Evolutionary conservation across 2,329 filamentous ascomycete genomes (phyloP).

Genomic region (Cytospora schulzeri): DNA sequence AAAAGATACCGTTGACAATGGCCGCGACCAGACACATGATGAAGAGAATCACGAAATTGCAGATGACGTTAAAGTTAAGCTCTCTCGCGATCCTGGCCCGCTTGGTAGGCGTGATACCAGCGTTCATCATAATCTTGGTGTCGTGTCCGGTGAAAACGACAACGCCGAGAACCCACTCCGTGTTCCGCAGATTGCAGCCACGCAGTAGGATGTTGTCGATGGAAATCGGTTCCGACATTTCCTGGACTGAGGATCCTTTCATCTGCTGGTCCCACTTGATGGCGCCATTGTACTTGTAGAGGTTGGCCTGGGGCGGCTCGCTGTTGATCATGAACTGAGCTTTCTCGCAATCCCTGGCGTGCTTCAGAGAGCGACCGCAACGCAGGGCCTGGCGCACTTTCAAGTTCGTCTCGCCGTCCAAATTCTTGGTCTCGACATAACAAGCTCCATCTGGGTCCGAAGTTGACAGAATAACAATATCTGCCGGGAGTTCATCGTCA

Average conservation of each 20-base stretch:
- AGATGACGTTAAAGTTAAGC: slow-evolving; percentile 95
- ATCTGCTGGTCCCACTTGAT: slow-evolving; percentile 82
- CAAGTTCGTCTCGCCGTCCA: slow-evolving; percentile 96
- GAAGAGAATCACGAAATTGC: slow-evolving; percentile 91
- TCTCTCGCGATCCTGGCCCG: slow-evolving; percentile 87
- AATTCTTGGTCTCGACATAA: slow-evolving; percentile 96
- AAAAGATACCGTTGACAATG: slow-evolving; percentile 82
- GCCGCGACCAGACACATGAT: slow-evolving; percentile 85
- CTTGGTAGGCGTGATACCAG: slow-evolving; percentile 92
- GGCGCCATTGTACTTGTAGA: slow-evolving; percentile 92
- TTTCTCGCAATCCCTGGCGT: slow-evolving; percentile 89
- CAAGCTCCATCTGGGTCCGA: slow-evolving; percentile 93
- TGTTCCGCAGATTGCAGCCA: slow-evolving; percentile 92
- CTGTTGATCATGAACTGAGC: slow-evolving; percentile 88
- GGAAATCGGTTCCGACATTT: slow-evolving; percentile 89
- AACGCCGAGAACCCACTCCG: slow-evolving; percentile 91
- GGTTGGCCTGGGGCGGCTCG: slow-evolving; percentile 86
- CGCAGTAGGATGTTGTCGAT: slow-evolving; percentile 95
- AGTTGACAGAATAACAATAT: slow-evolving; percentile 88
- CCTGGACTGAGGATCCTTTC: slow-evolving; percentile 61
- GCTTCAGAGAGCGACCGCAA: slow-evolving; percentile 78
- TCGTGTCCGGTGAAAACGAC: slow-evolving; percentile 94
- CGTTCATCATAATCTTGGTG: slow-evolving; percentile 99
- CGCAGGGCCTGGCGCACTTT: slow-evolving; percentile 92
- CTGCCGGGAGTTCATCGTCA: slow-evolving; percentile 91